Evolutionary conservation across 768 basidiomycete species (phyloP).

Genomic region (Trametes meyenii): DNA sequence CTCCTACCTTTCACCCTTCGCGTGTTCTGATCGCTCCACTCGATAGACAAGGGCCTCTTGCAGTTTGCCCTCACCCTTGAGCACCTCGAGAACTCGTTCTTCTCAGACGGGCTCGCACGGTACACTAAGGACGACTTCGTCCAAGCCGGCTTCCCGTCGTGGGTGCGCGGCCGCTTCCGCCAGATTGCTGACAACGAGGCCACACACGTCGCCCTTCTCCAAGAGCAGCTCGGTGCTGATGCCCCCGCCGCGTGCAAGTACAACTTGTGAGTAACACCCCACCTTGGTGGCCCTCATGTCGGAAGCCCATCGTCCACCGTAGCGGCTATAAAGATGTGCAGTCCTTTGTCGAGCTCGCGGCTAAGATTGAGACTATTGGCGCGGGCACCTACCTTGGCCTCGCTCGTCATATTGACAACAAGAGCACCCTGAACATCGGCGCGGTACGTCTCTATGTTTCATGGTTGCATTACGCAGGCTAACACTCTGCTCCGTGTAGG

Average conservation of each 20-base stretch:
- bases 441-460: constrained; percentile 36
- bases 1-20: not conserved
- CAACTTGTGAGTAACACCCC: constrained; percentile 47
- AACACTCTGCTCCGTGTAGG: not conserved
- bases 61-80: constrained; percentile 53
- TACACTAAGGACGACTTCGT: constrained; percentile 49
- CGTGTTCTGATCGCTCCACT: not conserved
- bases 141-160: constrained; percentile 48
- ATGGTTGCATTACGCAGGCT: not conserved
- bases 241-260: constrained; percentile 61
- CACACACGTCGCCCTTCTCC: constrained; percentile 56
- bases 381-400: constrained; percentile 63
- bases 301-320: not conserved
- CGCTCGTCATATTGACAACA: constrained; percentile 41
- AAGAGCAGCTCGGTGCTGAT: constrained; percentile 45
- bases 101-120: constrained; percentile 43
- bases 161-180: constrained; percentile 50
- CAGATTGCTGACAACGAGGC: constrained; percentile 59
- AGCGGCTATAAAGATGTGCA: constrained; percentile 46
- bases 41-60: constrained; percentile 35
- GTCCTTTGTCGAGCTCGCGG: constrained; percentile 48
- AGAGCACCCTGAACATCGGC: constrained; percentile 52
- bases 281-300: not conserved
- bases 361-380: constrained; percentile 54
- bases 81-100: constrained; percentile 49